Base-by-base conservation (phyloP, 495 filamentous ascomycete species). In the Pseudoneurospora amorphoporcata region DNA sequence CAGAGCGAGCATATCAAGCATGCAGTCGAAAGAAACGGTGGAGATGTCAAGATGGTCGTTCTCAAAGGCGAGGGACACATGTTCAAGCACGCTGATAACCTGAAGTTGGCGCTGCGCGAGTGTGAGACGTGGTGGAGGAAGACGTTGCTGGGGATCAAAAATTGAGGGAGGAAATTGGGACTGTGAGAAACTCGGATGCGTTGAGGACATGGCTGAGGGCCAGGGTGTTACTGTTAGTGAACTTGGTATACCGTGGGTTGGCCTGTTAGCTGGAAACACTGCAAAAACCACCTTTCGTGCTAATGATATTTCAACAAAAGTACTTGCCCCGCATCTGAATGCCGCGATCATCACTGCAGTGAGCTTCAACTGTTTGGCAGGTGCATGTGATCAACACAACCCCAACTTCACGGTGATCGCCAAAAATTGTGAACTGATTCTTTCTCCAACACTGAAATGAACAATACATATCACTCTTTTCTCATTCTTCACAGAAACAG, bases 21-120 rank as follows among this genome's bases (percentile, higher is more conserved):
- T 40, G 79, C 77, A 35, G 77, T 86, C 72, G 77, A 77, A 70
- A 73, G 73, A n/a, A 76, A 77, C 10, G 83, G 82, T 3, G 72
- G 80, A 29, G 77, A 83, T 45, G 84, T 84, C 3, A 76, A 83
- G 70, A 73, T 87, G 41, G 79, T 86, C 37, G 79, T 83, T 8
- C 82, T 84, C 72, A 76, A 83, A 65, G 84, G 83, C 0, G 85
- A 88, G 72, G 85, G 85, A 4, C 85, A 87, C 75, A 84, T 79
- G 16, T 83, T 82, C 45, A 58, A 69, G 23, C 75, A 72, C 69
- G 73, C 76, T 8, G 76, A 78, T 43, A 81, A 77, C 72, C 47
- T 75, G 70, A 73, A 70, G 65, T 42, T 47, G 4, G 73, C 74
- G 0, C 58, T 84, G 42, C 71, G 74, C 47, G 79, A 82, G 74